phyloP scores from a whole-genome alignment of 768 basidiomycete genomes.

The Naganishia onofrii region DNA sequence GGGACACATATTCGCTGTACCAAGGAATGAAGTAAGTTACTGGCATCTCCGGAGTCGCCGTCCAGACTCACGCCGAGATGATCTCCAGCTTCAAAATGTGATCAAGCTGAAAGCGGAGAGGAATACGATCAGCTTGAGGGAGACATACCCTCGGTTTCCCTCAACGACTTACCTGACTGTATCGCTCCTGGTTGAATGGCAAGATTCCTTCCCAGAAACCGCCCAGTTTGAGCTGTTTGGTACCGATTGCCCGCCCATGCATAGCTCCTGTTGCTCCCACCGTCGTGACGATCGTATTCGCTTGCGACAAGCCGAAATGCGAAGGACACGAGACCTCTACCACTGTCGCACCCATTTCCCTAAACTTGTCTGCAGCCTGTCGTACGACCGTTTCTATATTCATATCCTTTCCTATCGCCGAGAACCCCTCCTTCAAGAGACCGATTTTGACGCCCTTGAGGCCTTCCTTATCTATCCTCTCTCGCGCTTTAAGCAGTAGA shows the following conservation, averaged over 20 bases:
- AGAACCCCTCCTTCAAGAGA: conserved; percentile 54
- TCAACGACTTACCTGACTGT: conserved; percentile 49
- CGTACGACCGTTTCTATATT: conserved; percentile 52
- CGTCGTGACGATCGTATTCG: conserved; percentile 39
- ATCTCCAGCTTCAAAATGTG: conserved; percentile 35
- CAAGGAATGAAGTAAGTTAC: background rate
- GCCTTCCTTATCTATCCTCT: conserved; percentile 28
- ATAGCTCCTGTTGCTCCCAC: conserved; percentile 35
- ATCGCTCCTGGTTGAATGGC: conserved; percentile 54
- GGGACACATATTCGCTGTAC: conserved; percentile 48
- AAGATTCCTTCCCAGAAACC: conserved; percentile 48
- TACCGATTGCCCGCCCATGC: conserved; percentile 41
- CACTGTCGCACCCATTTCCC: conserved; percentile 54
- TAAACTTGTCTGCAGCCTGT: conserved; percentile 51
- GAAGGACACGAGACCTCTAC: conserved; percentile 55
- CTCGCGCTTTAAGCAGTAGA: conserved; percentile 38
- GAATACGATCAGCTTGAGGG: conserved; percentile 3
- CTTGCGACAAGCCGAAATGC: conserved; percentile 39
- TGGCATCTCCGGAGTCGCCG: too few relatives aligned
- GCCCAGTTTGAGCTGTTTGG: conserved; percentile 52
- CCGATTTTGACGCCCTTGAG: conserved; percentile 54
- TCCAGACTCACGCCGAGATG: conserved; percentile 25
- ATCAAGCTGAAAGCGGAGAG: conserved; percentile 32
- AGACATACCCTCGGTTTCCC: conserved; percentile 1
- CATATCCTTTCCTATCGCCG: conserved; percentile 51